Evolutionary conservation across 768 basidiomycete genomes (phyloP), one percentile per base, ranked within the genome.

Genomic region (Boletales sp.): DNA sequence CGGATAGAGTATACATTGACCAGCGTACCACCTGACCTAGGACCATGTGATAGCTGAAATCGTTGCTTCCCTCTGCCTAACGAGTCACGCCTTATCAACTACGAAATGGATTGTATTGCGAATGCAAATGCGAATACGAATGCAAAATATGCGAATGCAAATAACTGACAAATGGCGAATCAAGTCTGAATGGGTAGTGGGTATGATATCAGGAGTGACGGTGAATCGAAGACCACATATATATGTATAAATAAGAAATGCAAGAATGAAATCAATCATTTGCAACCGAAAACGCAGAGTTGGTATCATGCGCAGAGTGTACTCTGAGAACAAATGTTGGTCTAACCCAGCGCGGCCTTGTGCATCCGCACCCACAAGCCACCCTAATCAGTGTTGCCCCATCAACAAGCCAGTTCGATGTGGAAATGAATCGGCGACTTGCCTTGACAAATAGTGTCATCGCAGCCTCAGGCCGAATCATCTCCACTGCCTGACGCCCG

Each of bases 361-460:
- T 68, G 65, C 47, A 81, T 73, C 42, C 72, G 71, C n/a, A 83
- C 72, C 83, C 83, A 83, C 45, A 83, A 57, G 8, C 81, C 81
- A 41, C 81, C 78, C 81, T 82, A 47, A 35, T n/a, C 18, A 12
- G 35, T 31, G 5, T 33, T 48, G 41, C 11, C n/a, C 5, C 6
- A 48, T 59, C 15, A 58, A 31, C 25, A 41, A 31, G 18, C 44
- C 41, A 34, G 11, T 40, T 14, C 40, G 41, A 48, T 41, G 46
- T 25, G 50, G 44, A 53, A 37, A 54, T 57, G 43, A 42, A 51
- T 30, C 25, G 25, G 25, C 25, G 36, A 60, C 76, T 40, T 32
- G 83, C 86, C 73, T 87, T 87, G 47, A 82, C 71, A 55, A 77
- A 87, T 14, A 87, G 59, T 1, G 84, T 87, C 64, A 89, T 58